These are phyloP conservation scores for Colletotrichum sp. DNA, from an alignment of 2,329 filamentous ascomycete genomes.

Conservation along the genomic window DNA sequence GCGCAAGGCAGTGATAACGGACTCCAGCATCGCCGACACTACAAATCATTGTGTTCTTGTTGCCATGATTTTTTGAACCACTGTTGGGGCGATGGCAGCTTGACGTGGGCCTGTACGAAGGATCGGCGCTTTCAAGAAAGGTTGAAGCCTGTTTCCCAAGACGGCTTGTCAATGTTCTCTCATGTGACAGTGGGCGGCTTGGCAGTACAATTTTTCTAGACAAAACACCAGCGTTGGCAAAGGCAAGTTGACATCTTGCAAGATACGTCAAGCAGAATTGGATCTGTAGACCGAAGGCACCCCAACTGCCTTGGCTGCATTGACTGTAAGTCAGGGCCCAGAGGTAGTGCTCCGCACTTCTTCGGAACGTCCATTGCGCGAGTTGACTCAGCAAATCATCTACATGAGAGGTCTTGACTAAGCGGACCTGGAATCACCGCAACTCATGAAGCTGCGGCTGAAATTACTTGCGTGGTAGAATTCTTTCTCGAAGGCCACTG, in stretches of 20 bases:
- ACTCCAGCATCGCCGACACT: neutral
- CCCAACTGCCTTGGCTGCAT: neutral
- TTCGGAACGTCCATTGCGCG: neutral
- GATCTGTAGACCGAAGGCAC: neutral
- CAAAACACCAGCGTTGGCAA: neutral
- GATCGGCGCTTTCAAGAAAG: neutral
- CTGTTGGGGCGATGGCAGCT: neutral
- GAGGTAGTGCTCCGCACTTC: neutral
- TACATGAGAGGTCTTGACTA: neutral
- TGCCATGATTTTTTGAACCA: neutral
- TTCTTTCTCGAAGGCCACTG: neutral
- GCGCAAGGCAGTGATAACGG: neutral
- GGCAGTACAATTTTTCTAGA: neutral
- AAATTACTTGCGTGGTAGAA: neutral
- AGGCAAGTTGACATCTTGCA: neutral
- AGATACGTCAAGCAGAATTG: neutral
- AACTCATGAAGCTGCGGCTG: neutral
- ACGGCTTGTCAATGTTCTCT: neutral
- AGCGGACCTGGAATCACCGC: neutral
- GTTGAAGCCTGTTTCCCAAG: neutral
- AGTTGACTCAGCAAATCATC: neutral
- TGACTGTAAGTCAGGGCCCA: neutral
- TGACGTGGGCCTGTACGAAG: neutral
- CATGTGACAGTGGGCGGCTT: neutral
- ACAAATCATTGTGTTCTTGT: neutral